These are phyloP conservation scores for Phellinidium pouzarii DNA, from an alignment of 1,284 basidiomycete species.

Conservation along the genomic window DNA sequence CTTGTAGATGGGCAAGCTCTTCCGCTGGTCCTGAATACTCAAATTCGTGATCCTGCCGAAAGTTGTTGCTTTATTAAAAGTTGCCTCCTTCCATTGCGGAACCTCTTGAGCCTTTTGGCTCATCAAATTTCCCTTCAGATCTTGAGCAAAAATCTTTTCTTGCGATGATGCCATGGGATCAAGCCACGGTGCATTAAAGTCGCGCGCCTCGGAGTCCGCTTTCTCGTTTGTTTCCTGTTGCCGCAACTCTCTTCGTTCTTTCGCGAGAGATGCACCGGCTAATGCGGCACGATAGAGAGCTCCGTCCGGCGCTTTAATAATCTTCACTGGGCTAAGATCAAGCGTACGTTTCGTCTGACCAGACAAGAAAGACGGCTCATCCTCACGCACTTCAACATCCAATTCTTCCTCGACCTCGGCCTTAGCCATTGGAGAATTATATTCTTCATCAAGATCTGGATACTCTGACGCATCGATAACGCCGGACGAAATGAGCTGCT, in stretches of 20 bases:
- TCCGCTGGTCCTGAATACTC: constrained; percentile 91
- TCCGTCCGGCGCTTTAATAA: constrained; percentile 91
- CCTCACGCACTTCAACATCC: constrained; percentile 95
- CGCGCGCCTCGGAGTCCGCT: constrained; percentile 89
- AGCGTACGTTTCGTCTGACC: constrained; percentile 95
- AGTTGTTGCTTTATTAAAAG: constrained; percentile 95
- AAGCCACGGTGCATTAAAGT: constrained; percentile 93
- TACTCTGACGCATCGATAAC: constrained; percentile 91
- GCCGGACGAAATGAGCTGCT: constrained; percentile 96
- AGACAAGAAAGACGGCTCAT: constrained; percentile 93
- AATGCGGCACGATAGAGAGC: constrained; percentile 94
- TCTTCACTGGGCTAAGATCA: constrained; percentile 95
- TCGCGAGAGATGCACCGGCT: constrained; percentile 87
- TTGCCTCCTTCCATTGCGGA: constrained; percentile 88
- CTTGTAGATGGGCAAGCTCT: constrained; percentile 92
- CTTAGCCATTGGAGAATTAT: constrained; percentile 67
- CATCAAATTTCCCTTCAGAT: constrained; percentile 77
- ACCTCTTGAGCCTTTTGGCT: constrained; percentile 79
- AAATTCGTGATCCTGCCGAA: constrained; percentile 89
- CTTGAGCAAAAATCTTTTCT: constrained; percentile 91
- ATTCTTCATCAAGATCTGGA: constrained; percentile 92
- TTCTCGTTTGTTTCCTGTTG: constrained; percentile 93
- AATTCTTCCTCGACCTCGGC: constrained; percentile 92
- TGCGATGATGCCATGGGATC: constrained; percentile 93
- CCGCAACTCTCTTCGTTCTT: constrained; percentile 89